Evolutionary conservation across 306 rosid species (phyloP), one percentile per base, ranked within the genome.

Genomic region (Cotoneaster glaucophyllus): DNA sequence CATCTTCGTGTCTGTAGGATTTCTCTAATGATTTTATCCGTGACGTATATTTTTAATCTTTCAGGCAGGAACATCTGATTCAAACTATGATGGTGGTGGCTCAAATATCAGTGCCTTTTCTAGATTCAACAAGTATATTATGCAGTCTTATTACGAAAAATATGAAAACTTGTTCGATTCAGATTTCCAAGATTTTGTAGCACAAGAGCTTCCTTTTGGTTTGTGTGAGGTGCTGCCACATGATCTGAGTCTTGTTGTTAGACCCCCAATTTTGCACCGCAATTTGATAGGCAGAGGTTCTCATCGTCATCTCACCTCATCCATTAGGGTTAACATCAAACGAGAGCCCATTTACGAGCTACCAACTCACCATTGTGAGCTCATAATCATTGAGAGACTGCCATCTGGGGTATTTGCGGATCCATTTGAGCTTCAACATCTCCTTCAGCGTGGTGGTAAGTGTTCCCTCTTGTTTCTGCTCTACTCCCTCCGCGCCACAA

Each of bases 391-490:
- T 57, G 98, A 94, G 84, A 90, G 88, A 67, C 85, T 94, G 41
- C 90, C 96, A 54, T 76, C 81, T 19, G 98, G 95, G 64, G 90
- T 88, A 75, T 90, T 91, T 75, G 89, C 96, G 5, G 97, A 94
- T 81, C 97, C 96, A 26, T 94, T 90, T 74, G 98, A 94, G 77
- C 85, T 94, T 71, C 87, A 88, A 61, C 93, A 83, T 84, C 96
- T 94, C 78, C 87, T 82, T 81, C 92, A 87, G 77, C 92, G 83
- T 71, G 89, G 89, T 32, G 93, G 98, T 94, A 86, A 76, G 4
- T 82, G 48, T 78, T 29, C 62, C 69, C 22, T 67, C 54, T 80
- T 61, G 2, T 57, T 57, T 57, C 63, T 57, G 26, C 63, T 58
- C 28, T 31, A 26, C 71, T 43, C 45, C 24, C 61, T 69, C 82